A percentile compares a stretch with the other conserved stretches of the same genome.
These are phyloP conservation scores for Thecaphora thlaspeos DNA, from an alignment of 1,284 basidiomycete genomes.

Conservation along the genomic window DNA sequence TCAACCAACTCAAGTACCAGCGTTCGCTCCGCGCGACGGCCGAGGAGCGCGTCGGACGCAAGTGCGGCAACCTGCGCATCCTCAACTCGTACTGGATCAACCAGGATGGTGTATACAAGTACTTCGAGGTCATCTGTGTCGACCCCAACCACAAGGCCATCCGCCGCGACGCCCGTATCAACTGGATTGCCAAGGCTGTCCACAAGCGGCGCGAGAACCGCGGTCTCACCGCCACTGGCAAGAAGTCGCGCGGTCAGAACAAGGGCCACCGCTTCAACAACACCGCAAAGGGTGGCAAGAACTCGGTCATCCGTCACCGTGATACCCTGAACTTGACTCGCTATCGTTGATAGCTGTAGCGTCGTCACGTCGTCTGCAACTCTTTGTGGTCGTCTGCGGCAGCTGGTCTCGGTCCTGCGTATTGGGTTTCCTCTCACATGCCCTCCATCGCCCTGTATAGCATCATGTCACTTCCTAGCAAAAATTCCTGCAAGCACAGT, in stretches of 20 bases:
- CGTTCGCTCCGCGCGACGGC: constrained; percentile 88
- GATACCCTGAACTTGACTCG: too few relatives aligned
- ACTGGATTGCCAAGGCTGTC: constrained; percentile 97
- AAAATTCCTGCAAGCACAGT: too few relatives aligned
- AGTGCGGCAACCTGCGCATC: constrained; percentile 94
- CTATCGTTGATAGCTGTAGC: too few relatives aligned
- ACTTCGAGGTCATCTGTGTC: constrained; percentile 98
- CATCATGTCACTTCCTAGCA: too few relatives aligned
- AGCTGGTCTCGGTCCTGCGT: too few relatives aligned
- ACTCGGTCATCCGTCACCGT: too few relatives aligned
- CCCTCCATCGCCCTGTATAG: too few relatives aligned
- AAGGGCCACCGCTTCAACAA: too few relatives aligned
- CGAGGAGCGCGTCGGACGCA: constrained; percentile 95
- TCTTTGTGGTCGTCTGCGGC: too few relatives aligned
- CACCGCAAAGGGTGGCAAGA: too few relatives aligned
- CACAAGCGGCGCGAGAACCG: constrained; percentile 98
- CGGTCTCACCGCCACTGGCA: constrained; percentile 93
- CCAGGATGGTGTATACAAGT: constrained; percentile 99
- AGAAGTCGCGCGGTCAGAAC: constrained; percentile 65
- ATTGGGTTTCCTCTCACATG: too few relatives aligned
- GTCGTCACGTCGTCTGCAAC: too few relatives aligned
- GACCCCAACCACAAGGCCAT: constrained; percentile 91
- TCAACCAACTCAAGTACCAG: constrained; percentile 99
- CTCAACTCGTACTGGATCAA: constrained; percentile 97
- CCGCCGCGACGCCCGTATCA: constrained; percentile 90